phyloP scores from a whole-genome alignment of 495 filamentous ascomycete genomes.

The Neurospora sp. region DNA sequence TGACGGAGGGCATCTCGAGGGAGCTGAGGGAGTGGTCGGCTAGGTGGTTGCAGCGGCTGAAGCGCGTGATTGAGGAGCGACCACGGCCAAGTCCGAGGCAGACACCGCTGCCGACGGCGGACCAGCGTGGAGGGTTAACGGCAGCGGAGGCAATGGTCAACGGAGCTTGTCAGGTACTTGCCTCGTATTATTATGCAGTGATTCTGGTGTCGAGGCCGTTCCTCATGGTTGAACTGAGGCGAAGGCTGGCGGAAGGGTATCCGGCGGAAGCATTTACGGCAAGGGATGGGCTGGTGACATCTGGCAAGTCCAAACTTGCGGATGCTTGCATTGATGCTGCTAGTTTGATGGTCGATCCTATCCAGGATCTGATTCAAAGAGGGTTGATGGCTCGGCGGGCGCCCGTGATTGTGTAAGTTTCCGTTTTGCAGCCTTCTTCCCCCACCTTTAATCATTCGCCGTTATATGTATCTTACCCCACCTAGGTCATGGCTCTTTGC shows the following conservation, averaged over 20 bases:
- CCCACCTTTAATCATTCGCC: neutral
- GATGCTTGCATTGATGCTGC: conserved; percentile 40
- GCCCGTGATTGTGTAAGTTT: conserved; percentile 33
- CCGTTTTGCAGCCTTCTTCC: neutral
- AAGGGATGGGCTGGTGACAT: neutral
- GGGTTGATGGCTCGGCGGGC: conserved; percentile 24
- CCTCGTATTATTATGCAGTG: conserved; percentile 37
- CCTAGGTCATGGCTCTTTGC: conserved; percentile 37
- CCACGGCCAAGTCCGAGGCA: neutral
- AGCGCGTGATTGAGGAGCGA: conserved; percentile 14
- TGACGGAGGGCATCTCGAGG: conserved; percentile 36
- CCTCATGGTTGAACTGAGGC: conserved; percentile 36
- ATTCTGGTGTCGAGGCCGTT: conserved; percentile 37
- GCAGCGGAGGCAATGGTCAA: conserved; percentile 7
- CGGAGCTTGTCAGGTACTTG: conserved; percentile 33
- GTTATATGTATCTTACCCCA: neutral
- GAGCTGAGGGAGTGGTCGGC: conserved; percentile 36
- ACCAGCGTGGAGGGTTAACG: neutral
- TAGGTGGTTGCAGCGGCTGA: conserved; percentile 28
- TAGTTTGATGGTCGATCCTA: conserved; percentile 31
- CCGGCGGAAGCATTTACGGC: neutral
- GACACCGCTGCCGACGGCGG: neutral
- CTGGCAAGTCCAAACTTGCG: conserved; percentile 29
- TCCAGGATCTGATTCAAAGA: conserved; percentile 23
- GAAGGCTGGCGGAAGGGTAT: conserved; percentile 22